These are phyloP conservation scores for Malus domestica DNA, from an alignment of 306 rosid genomes.

Conservation along the genomic window ASM211411v1 NC_041793.1:23886501-23887000, in stretches of 20 bases:
- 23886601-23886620: conserved; percentile 72
- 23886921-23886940: conserved; percentile 40
- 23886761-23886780: conserved; percentile 21
- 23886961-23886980: conserved; percentile 39
- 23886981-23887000: conserved; percentile 69
- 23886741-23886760: conserved; percentile 39
- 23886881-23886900: conserved; percentile 32
- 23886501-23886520: conserved; percentile 76
- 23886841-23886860: conserved; percentile 54
- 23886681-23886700: conserved; percentile 54
- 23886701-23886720: conserved; percentile 25
- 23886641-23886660: conserved; percentile 49
- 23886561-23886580: conserved; percentile 45
- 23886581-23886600: conserved; percentile 57
- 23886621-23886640: conserved; percentile 79
- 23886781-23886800: conserved; percentile 28
- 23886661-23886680: conserved; percentile 58
- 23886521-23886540: conserved; percentile 80
- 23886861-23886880: conserved; percentile 32
- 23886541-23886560: conserved; percentile 45
- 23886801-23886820: conserved; percentile 42
- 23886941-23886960: conserved; percentile 34
- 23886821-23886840: conserved; percentile 53
- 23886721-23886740: conserved; percentile 35
- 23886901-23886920: conserved; percentile 83